These are phyloP conservation scores for Fusarium camptoceras DNA, from an alignment of 2,329 filamentous ascomycete genomes.

Conservation along the genomic window DNA sequence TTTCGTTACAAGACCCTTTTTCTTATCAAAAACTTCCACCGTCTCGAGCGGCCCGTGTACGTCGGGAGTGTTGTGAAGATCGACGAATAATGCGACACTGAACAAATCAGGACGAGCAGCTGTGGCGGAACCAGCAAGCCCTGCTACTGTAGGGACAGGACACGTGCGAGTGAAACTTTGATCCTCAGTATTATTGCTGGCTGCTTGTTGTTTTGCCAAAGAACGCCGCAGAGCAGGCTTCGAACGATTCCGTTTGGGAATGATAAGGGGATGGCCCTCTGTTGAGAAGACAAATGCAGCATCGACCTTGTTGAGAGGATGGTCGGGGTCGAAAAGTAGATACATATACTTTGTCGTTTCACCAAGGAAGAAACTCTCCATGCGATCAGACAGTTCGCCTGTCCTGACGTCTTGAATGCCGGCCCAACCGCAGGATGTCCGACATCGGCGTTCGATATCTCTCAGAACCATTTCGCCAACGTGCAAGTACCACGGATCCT, in stretches of 20 bases:
- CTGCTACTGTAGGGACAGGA: constrained; percentile 67
- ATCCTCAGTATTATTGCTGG: constrained; percentile 55
- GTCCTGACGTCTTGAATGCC: constrained; percentile 85
- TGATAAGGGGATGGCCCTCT: constrained; percentile 91
- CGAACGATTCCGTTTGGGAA: constrained; percentile 65
- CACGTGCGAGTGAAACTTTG: constrained; percentile 70
- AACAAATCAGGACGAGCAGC: constrained; percentile 86
- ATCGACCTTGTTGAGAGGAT: constrained; percentile 89
- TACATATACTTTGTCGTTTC: constrained; percentile 98
- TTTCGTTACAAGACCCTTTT: constrained; percentile 55
- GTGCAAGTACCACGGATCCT: constrained; percentile 95
- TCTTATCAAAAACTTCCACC: constrained; percentile 58
- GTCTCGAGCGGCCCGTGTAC: constrained; percentile 61
- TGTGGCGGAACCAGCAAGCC: constrained; percentile 81
- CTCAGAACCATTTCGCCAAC: constrained; percentile 94
- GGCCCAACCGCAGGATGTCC: constrained; percentile 92
- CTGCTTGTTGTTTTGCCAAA: constrained; percentile 21
- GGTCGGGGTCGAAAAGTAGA: constrained; percentile 85
- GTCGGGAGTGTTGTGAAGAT: constrained; percentile 81
- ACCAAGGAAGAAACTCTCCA: constrained; percentile 98
- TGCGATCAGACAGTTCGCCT: constrained; percentile 89
- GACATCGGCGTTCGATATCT: constrained; percentile 89
- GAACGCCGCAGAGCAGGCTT: constrained; percentile 12
- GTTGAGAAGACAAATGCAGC: constrained; percentile 93
- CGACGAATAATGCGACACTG: constrained; percentile 86